phyloP scores from a whole-genome alignment of 768 basidiomycete species.

The Serendipita vermifera region DNA sequence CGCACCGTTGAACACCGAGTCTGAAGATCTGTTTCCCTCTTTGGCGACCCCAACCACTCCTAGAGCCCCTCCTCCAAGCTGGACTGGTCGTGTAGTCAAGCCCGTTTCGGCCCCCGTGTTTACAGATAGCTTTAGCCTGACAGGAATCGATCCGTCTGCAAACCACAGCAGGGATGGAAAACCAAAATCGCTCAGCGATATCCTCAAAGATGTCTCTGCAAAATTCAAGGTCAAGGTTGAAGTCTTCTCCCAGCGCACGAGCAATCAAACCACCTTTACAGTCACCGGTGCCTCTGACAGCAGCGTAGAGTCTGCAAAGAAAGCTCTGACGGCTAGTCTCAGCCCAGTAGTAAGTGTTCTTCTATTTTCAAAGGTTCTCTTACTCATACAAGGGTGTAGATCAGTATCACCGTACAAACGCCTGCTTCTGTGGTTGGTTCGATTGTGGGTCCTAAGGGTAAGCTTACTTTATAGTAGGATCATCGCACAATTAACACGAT shows the following conservation, averaged over 20 bases:
- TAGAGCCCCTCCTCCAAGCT: slow-evolving; percentile 25
- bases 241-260: slow-evolving; percentile 76
- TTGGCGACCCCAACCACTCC: slow-evolving; percentile 43
- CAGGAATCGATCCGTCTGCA: slow-evolving; percentile 51
- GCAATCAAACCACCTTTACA: slow-evolving; percentile 85
- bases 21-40: slow-evolving; percentile 79
- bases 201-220: slow-evolving; percentile 73
- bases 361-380: neutral
- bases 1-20: slow-evolving; percentile 53
- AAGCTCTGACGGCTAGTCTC: slow-evolving; percentile 55
- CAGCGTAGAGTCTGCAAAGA: slow-evolving; percentile 78
- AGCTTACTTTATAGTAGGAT: too few relatives aligned
- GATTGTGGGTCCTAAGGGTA: slow-evolving; percentile 87
- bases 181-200: slow-evolving; percentile 64
- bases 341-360: slow-evolving; percentile 54
- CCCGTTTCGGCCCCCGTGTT: slow-evolving; percentile 40
- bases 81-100: slow-evolving; percentile 25
- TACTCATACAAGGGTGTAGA: slow-evolving; percentile 35
- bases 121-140: slow-evolving; percentile 60
- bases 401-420: slow-evolving; percentile 60
- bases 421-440: slow-evolving; percentile 79
- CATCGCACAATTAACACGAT: slow-evolving; percentile 8
- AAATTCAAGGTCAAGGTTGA: slow-evolving; percentile 88
- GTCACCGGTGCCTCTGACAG: slow-evolving; percentile 81
- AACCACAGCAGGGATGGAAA: slow-evolving; percentile 60